phyloP scores from a whole-genome alignment of 306 rosid genomes.

The Pyrus communis region DNA sequence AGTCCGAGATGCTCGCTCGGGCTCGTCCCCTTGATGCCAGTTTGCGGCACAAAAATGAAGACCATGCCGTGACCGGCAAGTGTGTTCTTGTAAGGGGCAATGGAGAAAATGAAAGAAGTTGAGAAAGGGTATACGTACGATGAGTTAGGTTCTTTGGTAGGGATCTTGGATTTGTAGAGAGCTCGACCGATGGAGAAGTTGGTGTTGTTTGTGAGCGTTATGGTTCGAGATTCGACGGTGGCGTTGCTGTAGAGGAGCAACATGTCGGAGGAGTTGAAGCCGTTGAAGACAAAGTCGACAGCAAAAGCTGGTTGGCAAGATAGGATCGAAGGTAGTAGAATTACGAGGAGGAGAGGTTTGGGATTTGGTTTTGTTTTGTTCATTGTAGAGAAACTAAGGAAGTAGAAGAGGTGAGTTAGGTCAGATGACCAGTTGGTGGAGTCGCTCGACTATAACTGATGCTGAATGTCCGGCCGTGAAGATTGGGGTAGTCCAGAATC shows the following conservation, averaged over 20 bases:
- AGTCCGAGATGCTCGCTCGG: conserved; percentile 61
- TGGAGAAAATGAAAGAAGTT: conserved; percentile 70
- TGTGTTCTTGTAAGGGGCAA: conserved; percentile 44
- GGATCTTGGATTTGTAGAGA: conserved; percentile 39
- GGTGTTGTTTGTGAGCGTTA: conserved; percentile 56
- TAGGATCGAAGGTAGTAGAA: conserved; percentile 9
- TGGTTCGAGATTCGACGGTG: conserved; percentile 39
- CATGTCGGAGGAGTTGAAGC: conserved; percentile 48
- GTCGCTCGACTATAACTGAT: background rate
- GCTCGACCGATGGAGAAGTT: conserved; percentile 68
- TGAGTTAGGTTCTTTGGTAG: conserved; percentile 41
- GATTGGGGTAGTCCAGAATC: background rate
- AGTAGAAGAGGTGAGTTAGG: background rate
- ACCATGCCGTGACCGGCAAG: conserved; percentile 79
- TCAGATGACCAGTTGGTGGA: too few relatives aligned
- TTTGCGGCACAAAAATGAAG: conserved; percentile 52
- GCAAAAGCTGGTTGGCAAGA: conserved; percentile 21
- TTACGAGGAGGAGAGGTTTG: conserved; percentile 7
- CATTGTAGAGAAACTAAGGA: conserved; percentile 22
- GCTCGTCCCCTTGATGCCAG: conserved; percentile 49
- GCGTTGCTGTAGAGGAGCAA: conserved; percentile 58
- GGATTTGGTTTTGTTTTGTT: background rate
- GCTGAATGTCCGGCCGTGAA: background rate
- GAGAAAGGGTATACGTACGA: conserved; percentile 52
- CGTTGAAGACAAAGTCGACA: conserved; percentile 62